phyloP scores from a whole-genome alignment of 306 rosid genomes.

The Prunus mira region DNA sequence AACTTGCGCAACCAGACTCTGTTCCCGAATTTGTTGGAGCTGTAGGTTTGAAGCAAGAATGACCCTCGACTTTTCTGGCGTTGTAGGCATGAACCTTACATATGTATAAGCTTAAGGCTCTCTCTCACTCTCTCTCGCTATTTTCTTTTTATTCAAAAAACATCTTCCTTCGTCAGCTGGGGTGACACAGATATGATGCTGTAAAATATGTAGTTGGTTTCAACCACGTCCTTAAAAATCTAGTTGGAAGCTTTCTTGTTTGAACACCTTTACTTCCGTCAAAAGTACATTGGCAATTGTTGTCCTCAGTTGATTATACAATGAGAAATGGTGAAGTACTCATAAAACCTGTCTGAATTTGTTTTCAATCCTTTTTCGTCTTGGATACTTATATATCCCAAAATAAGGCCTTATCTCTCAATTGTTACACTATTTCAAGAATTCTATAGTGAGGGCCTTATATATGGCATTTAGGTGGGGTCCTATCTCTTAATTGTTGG shows the following conservation, averaged over 20 bases:
- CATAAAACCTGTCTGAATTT: too few species aligned
- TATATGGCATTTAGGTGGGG: too few species aligned
- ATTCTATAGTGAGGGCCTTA: too few species aligned
- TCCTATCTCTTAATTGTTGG: too few species aligned
- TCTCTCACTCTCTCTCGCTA: too few species aligned
- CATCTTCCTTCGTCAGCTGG: too few species aligned
- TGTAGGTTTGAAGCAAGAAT: conserved; percentile 54
- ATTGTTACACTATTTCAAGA: too few species aligned
- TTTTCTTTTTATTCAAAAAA: not conserved
- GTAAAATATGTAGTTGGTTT: not conserved
- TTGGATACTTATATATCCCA: too few species aligned
- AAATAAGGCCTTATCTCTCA: too few species aligned
- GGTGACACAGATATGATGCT: not conserved
- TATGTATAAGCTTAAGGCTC: not conserved
- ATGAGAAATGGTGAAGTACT: not conserved
- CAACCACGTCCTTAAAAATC: not conserved
- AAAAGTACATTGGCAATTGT: not conserved
- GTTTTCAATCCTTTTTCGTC: too few species aligned
- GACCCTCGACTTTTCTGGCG: conserved; percentile 12
- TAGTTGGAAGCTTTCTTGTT: not conserved
- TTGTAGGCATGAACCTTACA: not conserved
- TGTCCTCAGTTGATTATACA: not conserved
- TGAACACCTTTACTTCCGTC: not conserved
- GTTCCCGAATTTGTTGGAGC: conserved; percentile 30
- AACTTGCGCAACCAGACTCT: conserved; percentile 30